These are phyloP conservation scores for Coemansia sp. DNA, from an alignment of 192 early-diverging fungal species.

Conservation along the genomic window DNA sequence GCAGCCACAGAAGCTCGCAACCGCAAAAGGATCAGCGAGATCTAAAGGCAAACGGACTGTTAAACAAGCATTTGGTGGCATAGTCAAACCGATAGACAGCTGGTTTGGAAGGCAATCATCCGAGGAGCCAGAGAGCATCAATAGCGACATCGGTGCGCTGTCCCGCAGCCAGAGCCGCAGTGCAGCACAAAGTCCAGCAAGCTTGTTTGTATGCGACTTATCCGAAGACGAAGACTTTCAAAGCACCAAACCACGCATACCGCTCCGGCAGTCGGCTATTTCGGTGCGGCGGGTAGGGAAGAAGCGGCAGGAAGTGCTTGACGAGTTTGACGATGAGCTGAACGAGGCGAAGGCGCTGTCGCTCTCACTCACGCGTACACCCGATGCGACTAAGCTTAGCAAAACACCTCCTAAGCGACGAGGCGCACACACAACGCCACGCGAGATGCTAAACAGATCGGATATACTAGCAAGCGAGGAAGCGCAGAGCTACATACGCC, in stretches of 20 bases:
- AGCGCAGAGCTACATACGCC: slow-evolving; percentile 41
- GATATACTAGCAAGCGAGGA: slow-evolving; percentile 38
- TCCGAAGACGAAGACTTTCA: slow-evolving; percentile 41
- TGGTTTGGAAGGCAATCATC: slow-evolving; percentile 13
- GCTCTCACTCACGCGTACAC: slow-evolving; percentile 26
- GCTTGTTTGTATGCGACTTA: slow-evolving; percentile 15
- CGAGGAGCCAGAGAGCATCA: not conserved
- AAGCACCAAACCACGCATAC: slow-evolving; percentile 13
- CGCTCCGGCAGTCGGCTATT: slow-evolving; percentile 28
- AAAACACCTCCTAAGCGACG: slow-evolving; percentile 3
- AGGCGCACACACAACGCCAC: not conserved
- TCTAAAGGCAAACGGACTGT: not conserved
- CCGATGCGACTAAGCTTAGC: not conserved
- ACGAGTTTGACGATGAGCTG: slow-evolving; percentile 42
- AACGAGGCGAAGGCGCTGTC: slow-evolving; percentile 48
- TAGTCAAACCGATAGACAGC: slow-evolving; percentile 14
- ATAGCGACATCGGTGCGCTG: not conserved
- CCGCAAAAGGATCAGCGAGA: not conserved
- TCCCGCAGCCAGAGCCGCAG: not conserved
- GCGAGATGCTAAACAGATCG: slow-evolving; percentile 14
- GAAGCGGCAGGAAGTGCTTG: slow-evolving; percentile 25
- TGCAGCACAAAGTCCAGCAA: not conserved
- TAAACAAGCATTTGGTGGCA: not conserved
- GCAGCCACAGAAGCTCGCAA: not conserved
- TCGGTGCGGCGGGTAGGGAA: slow-evolving; percentile 13